Conservation (phyloP, 768 basidiomycete species). For the Pleurotus pulmonarius region DNA sequence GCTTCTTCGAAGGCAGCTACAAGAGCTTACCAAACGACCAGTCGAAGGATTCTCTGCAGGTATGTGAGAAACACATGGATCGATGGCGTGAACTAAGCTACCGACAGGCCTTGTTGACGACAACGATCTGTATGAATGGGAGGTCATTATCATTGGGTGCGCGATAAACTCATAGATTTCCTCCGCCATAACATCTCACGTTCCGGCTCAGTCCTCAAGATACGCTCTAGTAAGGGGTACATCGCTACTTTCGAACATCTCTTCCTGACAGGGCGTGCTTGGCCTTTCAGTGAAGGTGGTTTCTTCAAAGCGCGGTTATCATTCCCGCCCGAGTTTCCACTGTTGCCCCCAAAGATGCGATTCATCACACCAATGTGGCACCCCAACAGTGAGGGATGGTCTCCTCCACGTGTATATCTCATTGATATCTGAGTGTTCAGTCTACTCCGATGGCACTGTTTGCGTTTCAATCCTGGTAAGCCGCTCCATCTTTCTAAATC, state of each 20-base stretch:
- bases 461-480: conserved; percentile 93
- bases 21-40: conserved; percentile 87
- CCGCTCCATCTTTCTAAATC: conserved; percentile 5
- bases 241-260: conserved; percentile 11
- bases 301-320: conserved; percentile 89
- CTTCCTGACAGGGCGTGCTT: not conserved
- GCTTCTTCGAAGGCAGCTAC: conserved; percentile 73
- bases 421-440: conserved; percentile 35
- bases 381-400: conserved; percentile 75
- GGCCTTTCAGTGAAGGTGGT: conserved; percentile 75
- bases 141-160: conserved; percentile 91
- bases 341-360: conserved; percentile 92
- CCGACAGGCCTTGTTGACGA: conserved; percentile 86
- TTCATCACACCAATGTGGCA: conserved; percentile 97
- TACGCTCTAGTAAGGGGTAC: conserved; percentile 73
- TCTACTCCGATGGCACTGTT: conserved; percentile 89
- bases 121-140: conserved; percentile 94
- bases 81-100: conserved; percentile 21
- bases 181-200: conserved; percentile 15
- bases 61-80: conserved; percentile 18
- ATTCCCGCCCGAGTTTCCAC: conserved; percentile 89
- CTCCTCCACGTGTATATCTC: conserved; percentile 10
- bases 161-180: conserved; percentile 19
- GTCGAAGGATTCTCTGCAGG: conserved; percentile 97
- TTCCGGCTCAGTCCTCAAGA: conserved; percentile 68